These are phyloP conservation scores for Xylogone sp. DNA, from an alignment of 2,329 filamentous ascomycete species.

Conservation along the genomic window DNA sequence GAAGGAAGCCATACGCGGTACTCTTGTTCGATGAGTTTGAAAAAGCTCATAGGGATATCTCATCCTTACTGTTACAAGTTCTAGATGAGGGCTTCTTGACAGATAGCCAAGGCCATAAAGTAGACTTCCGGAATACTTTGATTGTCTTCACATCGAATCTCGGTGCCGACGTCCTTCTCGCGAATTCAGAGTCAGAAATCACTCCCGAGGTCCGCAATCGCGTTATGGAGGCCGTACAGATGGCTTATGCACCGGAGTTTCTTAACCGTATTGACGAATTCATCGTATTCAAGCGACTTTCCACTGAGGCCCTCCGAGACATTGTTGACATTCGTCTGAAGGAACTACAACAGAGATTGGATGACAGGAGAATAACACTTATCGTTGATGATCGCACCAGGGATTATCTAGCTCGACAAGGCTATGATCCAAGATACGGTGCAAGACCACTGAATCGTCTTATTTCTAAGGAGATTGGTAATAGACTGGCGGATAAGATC, in stretches of 20 bases:
- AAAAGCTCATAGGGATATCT: constrained; percentile 94
- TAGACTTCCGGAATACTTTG: constrained; percentile 94
- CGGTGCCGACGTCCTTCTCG: constrained; percentile 86
- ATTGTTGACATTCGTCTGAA: constrained; percentile 90
- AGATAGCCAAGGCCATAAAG: constrained; percentile 91
- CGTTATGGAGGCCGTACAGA: constrained; percentile 83
- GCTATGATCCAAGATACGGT: constrained; percentile 89
- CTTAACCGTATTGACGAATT: constrained; percentile 96
- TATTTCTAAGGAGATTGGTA: constrained; percentile 86
- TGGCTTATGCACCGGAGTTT: constrained; percentile 82
- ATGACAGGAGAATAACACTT: constrained; percentile 80
- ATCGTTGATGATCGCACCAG: constrained; percentile 68
- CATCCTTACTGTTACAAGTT: constrained; percentile 85
- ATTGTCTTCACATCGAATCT: constrained; percentile 96
- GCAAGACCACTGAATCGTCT: constrained; percentile 87
- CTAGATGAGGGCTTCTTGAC: constrained; percentile 95
- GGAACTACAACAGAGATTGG: constrained; percentile 78
- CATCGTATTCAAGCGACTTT: constrained; percentile 89
- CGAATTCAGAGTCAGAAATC: constrained; percentile 65
- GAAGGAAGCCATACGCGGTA: constrained; percentile 92
- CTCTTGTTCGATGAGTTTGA: constrained; percentile 97
- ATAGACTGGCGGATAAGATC: constrained; percentile 84
- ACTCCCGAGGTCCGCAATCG: constrained; percentile 68
- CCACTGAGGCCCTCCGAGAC: constrained; percentile 72
- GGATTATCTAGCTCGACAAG: constrained; percentile 82